A percentile compares a stretch with the other conserved stretches of the same genome.
These are phyloP conservation scores for Rhododendron simsii DNA, from an alignment of 148 eudicot genomes.

Conservation along the genomic window DNA sequence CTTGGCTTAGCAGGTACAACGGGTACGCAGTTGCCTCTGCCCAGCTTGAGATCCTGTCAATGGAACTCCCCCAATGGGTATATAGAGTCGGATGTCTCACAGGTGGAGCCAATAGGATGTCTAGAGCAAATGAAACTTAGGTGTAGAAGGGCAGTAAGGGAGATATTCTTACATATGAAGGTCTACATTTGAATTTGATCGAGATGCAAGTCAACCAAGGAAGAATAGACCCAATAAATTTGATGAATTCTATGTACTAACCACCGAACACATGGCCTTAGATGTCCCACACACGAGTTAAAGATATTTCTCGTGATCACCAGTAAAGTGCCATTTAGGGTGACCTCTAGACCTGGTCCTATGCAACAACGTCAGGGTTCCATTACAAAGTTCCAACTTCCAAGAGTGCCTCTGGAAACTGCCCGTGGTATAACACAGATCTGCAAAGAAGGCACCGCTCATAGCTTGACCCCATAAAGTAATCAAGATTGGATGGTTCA, in stretches of 20 bases:
- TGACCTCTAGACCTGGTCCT: not conserved
- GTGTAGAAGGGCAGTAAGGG: not conserved
- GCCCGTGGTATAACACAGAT: not conserved
- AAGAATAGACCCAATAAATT: not conserved
- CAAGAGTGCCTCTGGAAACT: not conserved
- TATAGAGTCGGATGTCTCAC: not conserved
- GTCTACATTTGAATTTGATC: not conserved
- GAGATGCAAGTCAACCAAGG: constrained; percentile 1
- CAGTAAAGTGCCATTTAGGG: not conserved
- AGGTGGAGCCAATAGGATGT: not conserved
- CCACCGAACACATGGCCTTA: not conserved
- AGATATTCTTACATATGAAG: not conserved
- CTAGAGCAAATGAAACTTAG: not conserved
- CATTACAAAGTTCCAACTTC: not conserved
- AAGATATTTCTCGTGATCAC: not conserved
- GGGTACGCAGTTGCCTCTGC: not conserved
- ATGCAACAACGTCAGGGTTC: not conserved
- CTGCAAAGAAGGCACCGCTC: not conserved
- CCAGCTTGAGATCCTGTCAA: not conserved
- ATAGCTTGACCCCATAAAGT: not conserved
- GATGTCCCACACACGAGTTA: not conserved
- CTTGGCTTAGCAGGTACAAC: not conserved
- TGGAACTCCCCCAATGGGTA: not conserved
- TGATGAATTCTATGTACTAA: not conserved
- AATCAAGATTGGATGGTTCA: not conserved